phyloP scores from a whole-genome alignment of 164 flowering plant species.

The Amborella trichopoda region DNA sequence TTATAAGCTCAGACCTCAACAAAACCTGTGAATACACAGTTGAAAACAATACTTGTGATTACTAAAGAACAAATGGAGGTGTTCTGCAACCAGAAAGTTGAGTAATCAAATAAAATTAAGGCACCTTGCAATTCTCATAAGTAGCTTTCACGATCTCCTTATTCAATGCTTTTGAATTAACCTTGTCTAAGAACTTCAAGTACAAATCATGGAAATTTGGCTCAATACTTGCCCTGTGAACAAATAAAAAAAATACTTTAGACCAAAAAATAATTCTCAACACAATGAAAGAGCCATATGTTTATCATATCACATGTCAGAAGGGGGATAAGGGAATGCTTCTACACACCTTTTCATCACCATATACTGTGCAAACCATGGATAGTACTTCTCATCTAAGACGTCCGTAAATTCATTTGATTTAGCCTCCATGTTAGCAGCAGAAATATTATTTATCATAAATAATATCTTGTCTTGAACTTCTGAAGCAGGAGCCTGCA shows the following conservation, averaged over 20 bases:
- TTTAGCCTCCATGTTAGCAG: constrained; percentile 68
- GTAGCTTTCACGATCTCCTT: constrained; percentile 78
- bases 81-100: neutral
- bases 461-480: constrained; percentile 87
- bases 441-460: constrained; percentile 74
- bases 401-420: constrained; percentile 75
- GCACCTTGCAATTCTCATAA: constrained; percentile 96
- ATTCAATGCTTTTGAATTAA: constrained; percentile 55
- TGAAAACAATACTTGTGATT: neutral
- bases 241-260: neutral
- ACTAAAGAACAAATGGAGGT: neutral
- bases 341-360: constrained; percentile 86
- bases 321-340: no score
- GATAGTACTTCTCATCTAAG: constrained; percentile 64
- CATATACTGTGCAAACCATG: constrained; percentile 97
- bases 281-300: neutral
- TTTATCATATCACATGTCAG: neutral
- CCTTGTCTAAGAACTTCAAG: constrained; percentile 85
- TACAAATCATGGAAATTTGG: constrained; percentile 96
- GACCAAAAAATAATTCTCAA: neutral
- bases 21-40: constrained; percentile 49
- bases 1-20: constrained; percentile 85
- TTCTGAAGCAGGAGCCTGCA: constrained; percentile 80
- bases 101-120: neutral
- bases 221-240: constrained; percentile 90